Base-by-base conservation (phyloP, 345 rosid genomes). In the Moringa oleifera region DNA sequence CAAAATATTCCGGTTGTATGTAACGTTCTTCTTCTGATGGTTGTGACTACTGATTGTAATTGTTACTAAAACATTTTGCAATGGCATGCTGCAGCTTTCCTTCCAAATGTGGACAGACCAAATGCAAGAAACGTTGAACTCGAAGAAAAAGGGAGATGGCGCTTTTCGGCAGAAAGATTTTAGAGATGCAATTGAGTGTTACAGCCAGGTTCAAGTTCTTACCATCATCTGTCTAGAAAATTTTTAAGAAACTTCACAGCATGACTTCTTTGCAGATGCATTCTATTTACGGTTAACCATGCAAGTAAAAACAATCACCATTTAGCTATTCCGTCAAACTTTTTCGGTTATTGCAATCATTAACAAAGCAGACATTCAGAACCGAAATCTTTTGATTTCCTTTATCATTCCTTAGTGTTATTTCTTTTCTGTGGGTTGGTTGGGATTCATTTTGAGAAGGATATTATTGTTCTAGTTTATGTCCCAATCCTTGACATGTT, bases 21-120 rank as follows among this genome's bases (percentile, higher is more conserved):
- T 41, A 11, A 41, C 12, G 47, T 41, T 41, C 17, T 11, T 2
- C 1, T 41, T 15, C 13, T 15, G 16, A 41, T 41, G 1, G 12
- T 41, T 41, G 47, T 41, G 13, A 7, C 17, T 15, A 37, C 46
- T 23, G n/a, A 37, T 69, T 19, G 54, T 50, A 23, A 12, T 63
- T 62, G 36, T 53, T 70, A 16, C 50, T 66, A 54, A 58, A 58
- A 66, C 45, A 51, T n/a, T 49, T 66, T 8, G 6, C 47, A 28
- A 50, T 36, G 47, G 58, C 73, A 16, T 59, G 51, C 51, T 73
- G 80, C 82, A 91, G 96, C 83, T 91, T 23, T 91, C 96, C 19
- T 88, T 88, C 76, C 80, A 86, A 68, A 80, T 83, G 88, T 88
- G 90, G 94, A 88, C 96, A 59, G 77, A 79, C 72, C 87, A 88